Conservation (phyloP, 352 stramenopile species). For the Globisporangium spiculum region DNA sequence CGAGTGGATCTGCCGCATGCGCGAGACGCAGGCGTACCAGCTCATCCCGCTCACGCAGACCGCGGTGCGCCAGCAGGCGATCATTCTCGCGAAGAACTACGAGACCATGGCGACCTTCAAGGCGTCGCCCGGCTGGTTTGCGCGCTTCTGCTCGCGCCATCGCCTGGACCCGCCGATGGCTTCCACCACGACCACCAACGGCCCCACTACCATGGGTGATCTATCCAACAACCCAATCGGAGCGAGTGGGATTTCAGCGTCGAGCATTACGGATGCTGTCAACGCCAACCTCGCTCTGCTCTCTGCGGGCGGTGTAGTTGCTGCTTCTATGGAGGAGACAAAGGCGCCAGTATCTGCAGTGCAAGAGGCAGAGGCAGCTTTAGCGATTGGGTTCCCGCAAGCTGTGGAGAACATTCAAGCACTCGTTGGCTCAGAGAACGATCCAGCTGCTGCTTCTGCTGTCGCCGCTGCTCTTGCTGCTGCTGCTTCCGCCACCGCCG, state of each 20-base stretch:
- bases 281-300: slow-evolving; percentile 5
- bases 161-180: slow-evolving; percentile 64
- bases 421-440: slow-evolving; percentile 6
- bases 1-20: slow-evolving; percentile 83
- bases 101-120: slow-evolving; percentile 84
- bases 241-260: slow-evolving; percentile 13
- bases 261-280: slow-evolving; percentile 8
- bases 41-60: slow-evolving; percentile 83
- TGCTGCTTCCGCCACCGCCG: not conserved
- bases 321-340: not conserved
- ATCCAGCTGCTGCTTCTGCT: slow-evolving; percentile 10
- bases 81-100: slow-evolving; percentile 83
- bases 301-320: not conserved
- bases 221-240: not conserved
- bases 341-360: not conserved
- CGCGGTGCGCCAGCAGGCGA: slow-evolving; percentile 79
- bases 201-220: not conserved
- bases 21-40: slow-evolving; percentile 78
- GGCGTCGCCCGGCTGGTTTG: slow-evolving; percentile 84
- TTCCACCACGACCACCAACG: not conserved
- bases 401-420: slow-evolving; percentile 12
- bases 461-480: slow-evolving; percentile 10
- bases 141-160: slow-evolving; percentile 85
- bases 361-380: slow-evolving; percentile 8
- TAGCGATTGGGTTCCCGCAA: slow-evolving; percentile 14